A percentile compares a stretch with the other conserved stretches of the same genome.
These are phyloP conservation scores for Salisapilia sapeloensis DNA, from an alignment of 352 stramenopile genomes.

Conservation along the genomic window DNA sequence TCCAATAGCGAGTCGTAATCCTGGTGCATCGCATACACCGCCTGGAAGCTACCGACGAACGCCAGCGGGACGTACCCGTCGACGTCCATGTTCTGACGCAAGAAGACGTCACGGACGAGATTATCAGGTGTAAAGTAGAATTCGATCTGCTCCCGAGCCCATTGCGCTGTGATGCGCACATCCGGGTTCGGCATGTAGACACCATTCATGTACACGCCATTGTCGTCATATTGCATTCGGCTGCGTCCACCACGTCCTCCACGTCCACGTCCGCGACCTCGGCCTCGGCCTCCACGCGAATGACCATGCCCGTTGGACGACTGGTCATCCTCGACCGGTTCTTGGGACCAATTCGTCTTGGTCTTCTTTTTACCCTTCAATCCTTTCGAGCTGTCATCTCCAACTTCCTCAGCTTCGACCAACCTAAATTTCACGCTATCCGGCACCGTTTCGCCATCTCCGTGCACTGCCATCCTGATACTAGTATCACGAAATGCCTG, in stretches of 20 bases:
- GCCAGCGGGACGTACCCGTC: slow-evolving; percentile 79
- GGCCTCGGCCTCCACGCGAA: slow-evolving; percentile 11
- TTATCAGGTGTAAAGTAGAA: slow-evolving; percentile 80
- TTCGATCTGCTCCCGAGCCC: slow-evolving; percentile 76
- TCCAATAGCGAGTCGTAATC: slow-evolving; percentile 70
- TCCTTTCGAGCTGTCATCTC: slow-evolving; percentile 1
- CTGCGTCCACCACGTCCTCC: slow-evolving; percentile 13
- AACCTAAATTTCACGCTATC: slow-evolving; percentile 71
- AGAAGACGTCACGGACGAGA: slow-evolving; percentile 69
- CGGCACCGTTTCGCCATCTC: too few relatives aligned
- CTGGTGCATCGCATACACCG: slow-evolving; percentile 71
- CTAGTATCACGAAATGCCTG: too few relatives aligned
- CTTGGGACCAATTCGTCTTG: slow-evolving; percentile 65
- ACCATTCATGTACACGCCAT: slow-evolving; percentile 58
- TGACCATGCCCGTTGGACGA: slow-evolving; percentile 7
- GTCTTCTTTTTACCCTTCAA: slow-evolving; percentile 30
- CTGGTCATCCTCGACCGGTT: slow-evolving; percentile 25
- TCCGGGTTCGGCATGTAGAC: slow-evolving; percentile 66
- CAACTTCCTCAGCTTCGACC: slow-evolving; percentile 67
- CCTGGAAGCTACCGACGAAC: slow-evolving; percentile 82
- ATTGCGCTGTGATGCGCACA: slow-evolving; percentile 47
- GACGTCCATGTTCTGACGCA: slow-evolving; percentile 76
- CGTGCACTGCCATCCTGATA: too few relatives aligned
- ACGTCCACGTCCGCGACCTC: slow-evolving; percentile 5
- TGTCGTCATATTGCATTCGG: slow-evolving; percentile 21